A percentile compares a stretch with the other conserved stretches of the same genome.
Conservation (phyloP, 2,329 filamentous ascomycete genomes). For the Ceratocystis huliohia region DNA sequence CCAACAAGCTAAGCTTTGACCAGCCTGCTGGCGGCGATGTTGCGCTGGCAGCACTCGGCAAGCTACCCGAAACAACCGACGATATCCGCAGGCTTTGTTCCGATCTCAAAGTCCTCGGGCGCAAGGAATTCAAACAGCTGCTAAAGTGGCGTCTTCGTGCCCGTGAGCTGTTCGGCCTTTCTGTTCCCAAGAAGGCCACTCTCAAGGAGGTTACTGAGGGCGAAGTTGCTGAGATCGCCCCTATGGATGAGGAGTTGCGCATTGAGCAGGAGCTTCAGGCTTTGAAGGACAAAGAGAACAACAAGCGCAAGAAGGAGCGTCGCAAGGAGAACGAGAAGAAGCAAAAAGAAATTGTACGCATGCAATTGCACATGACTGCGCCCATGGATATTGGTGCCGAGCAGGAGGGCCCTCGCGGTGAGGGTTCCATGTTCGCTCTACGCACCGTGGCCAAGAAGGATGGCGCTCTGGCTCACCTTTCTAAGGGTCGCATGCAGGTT, state of each 20-base stretch:
- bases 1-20: constrained; percentile 73
- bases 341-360: constrained; percentile 83
- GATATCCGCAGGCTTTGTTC: constrained; percentile 68
- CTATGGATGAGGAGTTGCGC: constrained; percentile 88
- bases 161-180: constrained; percentile 79
- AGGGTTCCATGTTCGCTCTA: constrained; percentile 75
- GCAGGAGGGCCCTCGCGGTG: constrained; percentile 62
- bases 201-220: constrained; percentile 38
- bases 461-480: constrained; percentile 43
- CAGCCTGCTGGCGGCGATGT: constrained; percentile 73
- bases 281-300: constrained; percentile 64
- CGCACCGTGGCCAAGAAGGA: constrained; percentile 68
- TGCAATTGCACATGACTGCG: constrained; percentile 95
- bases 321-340: constrained; percentile 86
- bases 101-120: constrained; percentile 79
- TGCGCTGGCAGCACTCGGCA: constrained; percentile 71
- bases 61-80: constrained; percentile 71
- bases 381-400: constrained; percentile 94
- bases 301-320: constrained; percentile 70
- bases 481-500: constrained; percentile 66
- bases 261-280: constrained; percentile 78
- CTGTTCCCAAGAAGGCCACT: constrained; percentile 51
- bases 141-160: constrained; percentile 83
- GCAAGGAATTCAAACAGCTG: constrained; percentile 86
- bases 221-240: constrained; percentile 69